Base-by-base conservation (phyloP, 495 filamentous ascomycete species). In the Neurospora sp. region DNA sequence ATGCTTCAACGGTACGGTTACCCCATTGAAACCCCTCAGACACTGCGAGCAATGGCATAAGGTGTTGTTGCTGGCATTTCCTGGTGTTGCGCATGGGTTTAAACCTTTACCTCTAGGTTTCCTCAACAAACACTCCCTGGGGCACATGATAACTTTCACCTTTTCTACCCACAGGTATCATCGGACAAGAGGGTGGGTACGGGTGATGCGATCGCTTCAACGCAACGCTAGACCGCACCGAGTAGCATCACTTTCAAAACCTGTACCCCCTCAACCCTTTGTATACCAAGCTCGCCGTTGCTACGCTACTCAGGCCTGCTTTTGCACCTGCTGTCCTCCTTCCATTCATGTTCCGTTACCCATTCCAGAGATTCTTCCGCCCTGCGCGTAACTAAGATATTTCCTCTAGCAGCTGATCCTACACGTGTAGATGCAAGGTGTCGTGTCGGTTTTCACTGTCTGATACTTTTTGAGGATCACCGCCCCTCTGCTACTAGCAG, bases 261-360 rank as follows among this genome's bases (percentile, higher is more conserved):
- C 75, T 74, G 74, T 76, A 78, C 77, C 45, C 68, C 73, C 38
- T 65, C 68, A 41, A 61, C 41, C 73, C 74, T 71, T 22, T 45
- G 39, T 69, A 69, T 70, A 71, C 72, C 74, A 73, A 59, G 73
- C 78, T 68, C 45, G 70, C 71, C 73, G 69, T 71, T 72, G 74
- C 69, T 73, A 70, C 72, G 72, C 71, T 71, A 72, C 74, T 61
- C 65, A 68, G 71, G 75, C 70, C 53, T 71, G 16, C 20, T 65
- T 31, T 70, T 72, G 73, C 73, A 73, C 47, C 53, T 61, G 16
- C 53, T 61, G 53, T 61, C 5, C 14, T 14, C 27, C 53, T 61
- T 61, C 53, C 27, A 72, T 71, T 73, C 76, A 73, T 68, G 68
- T 69, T 76, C 75, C 69, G 72, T 71, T 71, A 69, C 27, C 53